phyloP scores from a whole-genome alignment of 768 basidiomycete genomes.

The Tricholoma sp. region DNA sequence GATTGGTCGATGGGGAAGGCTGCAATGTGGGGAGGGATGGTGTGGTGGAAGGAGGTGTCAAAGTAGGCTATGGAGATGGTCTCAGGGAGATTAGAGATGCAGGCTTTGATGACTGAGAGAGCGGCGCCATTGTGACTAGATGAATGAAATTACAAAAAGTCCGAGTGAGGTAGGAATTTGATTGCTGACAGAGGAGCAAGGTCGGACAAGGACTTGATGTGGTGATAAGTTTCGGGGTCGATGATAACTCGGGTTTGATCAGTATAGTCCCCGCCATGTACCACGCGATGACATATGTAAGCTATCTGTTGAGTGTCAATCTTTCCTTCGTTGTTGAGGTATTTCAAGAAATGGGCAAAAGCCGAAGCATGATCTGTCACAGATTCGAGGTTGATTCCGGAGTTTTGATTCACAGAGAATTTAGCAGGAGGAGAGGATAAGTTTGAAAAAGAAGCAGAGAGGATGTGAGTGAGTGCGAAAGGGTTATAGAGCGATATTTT shows the following conservation, averaged over 20 bases:
- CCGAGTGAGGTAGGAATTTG: background rate
- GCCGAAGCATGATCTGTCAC: conserved; percentile 59
- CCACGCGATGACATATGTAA: conserved; percentile 72
- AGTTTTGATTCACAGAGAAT: conserved; percentile 38
- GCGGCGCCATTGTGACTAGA: conserved; percentile 59
- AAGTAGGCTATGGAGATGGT: conserved; percentile 81
- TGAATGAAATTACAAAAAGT: background rate
- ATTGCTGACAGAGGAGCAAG: conserved; percentile 70
- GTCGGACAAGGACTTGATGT: conserved; percentile 70
- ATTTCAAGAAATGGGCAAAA: conserved; percentile 54
- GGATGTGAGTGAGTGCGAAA: conserved; percentile 34
- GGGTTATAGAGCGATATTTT: conserved; percentile 65
- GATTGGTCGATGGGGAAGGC: conserved; percentile 73
- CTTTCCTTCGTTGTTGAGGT: conserved; percentile 34
- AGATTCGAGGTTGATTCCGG: conserved; percentile 6
- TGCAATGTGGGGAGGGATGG: conserved; percentile 71
- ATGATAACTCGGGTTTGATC: conserved; percentile 55
- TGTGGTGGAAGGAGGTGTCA: conserved; percentile 80
- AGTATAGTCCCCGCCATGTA: conserved; percentile 82
- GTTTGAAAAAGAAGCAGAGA: conserved; percentile 51
- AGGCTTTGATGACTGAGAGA: conserved; percentile 55
- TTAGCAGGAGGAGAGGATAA: conserved; percentile 51
- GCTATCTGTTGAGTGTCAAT: conserved; percentile 41
- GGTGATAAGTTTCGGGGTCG: conserved; percentile 60
- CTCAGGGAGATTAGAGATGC: conserved; percentile 56